Evolutionary conservation across 345 rosid species (phyloP), one percentile per base, ranked within the genome.

Genomic region (Carallia brachiata): DNA sequence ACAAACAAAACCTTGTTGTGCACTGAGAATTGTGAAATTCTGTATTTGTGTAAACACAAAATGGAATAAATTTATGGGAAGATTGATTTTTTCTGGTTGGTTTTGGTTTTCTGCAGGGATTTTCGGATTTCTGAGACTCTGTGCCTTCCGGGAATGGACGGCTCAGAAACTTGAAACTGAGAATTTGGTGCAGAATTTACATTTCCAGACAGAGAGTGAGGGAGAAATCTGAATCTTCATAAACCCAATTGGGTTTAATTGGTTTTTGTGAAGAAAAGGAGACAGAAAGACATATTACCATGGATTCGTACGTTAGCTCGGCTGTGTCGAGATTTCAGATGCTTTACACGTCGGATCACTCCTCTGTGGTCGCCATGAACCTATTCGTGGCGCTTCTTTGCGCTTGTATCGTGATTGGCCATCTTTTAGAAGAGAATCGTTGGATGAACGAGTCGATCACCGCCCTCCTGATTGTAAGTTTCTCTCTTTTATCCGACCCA

Each of bases 361-460:
- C 87, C 53, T 96, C 98, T 4, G 96, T 96, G 76, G 97, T 90
- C 50, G 85, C 99, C 10, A 73, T 96, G 79, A 92, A 90, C 83
- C 77, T 96, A 67, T 96, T 92, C 39, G 95, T 90, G 52, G 93
- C 99, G 5, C 93, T 92, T 75, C 97, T 96, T 4, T 89, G 98
- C 52, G 93, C 86, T 61, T 96, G 98, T 78, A 96, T 96, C 66
- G 95, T 96, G 54, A 77, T 96, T 63, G 99, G 99, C 36, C 99
- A 96, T 76, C 96, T 96, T 66, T 76, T 96, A 68, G 98, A 96
- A 68, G 99, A 96, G 84, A 88, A 78, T 55, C 87, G 97, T 40
- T 96, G 99, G 99, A 88, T 96, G 91, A 92, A 92, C 52, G 99
- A 96, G 77, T 92, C 98, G 15, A 96, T 90, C 69, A 90, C 97